A percentile compares a stretch with the other conserved stretches of the same genome.
Evolutionary conservation across 2,329 filamentous ascomycete species (phyloP).

Genomic region (Colletotrichum musicola): DNA sequence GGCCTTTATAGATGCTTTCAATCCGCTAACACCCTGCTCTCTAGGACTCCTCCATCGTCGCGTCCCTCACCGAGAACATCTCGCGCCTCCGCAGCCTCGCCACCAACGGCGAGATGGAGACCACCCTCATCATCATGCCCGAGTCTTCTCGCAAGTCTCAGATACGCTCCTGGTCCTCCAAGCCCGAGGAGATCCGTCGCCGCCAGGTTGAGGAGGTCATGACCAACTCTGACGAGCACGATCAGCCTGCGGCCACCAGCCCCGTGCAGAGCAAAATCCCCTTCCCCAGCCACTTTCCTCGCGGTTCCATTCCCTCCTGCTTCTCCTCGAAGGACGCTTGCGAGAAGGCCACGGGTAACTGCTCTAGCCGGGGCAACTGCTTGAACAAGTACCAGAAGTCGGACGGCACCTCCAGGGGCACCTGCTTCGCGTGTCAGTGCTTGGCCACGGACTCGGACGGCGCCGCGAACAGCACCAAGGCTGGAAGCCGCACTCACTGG

Average conservation of each 20-base stretch:
- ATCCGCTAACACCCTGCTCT: constrained; percentile 1
- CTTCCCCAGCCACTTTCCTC: constrained; percentile 52
- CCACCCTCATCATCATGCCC: constrained; percentile 68
- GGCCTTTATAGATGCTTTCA: not conserved
- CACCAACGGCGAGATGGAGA: constrained; percentile 65
- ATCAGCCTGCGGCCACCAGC: constrained; percentile 40
- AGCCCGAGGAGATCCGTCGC: constrained; percentile 59
- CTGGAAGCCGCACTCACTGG: constrained; percentile 76
- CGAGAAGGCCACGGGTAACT: constrained; percentile 77
- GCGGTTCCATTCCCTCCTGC: constrained; percentile 74
- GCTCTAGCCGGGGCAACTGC: constrained; percentile 86
- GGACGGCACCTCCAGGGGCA: constrained; percentile 55
- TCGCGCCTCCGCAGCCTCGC: constrained; percentile 60
- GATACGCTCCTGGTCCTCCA: constrained; percentile 55
- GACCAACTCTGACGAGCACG: constrained; percentile 43
- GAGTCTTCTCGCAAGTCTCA: constrained; percentile 54
- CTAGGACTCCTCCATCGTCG: constrained; percentile 51
- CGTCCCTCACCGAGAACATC: constrained; percentile 59
- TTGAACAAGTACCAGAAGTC: constrained; percentile 70
- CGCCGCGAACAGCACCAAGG: constrained; percentile 54
- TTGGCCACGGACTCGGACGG: constrained; percentile 62
- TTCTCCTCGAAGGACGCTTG: constrained; percentile 79
- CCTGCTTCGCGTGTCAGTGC: constrained; percentile 87
- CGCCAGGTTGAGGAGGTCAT: constrained; percentile 64
- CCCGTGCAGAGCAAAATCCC: constrained; percentile 42